Percentiles rank a stretch among this genome's conserved stretches.
Conservation (phyloP, 2,329 filamentous ascomycete genomes). For the Lachnellula occidentalis region DNA sequence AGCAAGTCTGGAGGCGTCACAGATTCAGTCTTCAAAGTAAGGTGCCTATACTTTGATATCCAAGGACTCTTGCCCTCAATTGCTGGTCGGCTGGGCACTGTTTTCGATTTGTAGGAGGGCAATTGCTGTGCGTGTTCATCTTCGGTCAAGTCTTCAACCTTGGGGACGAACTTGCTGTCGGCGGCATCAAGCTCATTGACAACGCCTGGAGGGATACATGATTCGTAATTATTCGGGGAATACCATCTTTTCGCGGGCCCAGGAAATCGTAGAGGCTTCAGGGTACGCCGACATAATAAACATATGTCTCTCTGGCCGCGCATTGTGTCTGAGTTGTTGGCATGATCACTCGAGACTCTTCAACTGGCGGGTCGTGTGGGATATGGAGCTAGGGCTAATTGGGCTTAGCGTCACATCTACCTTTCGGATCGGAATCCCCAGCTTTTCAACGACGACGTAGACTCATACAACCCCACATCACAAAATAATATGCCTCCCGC, state of each 20-base stretch:
- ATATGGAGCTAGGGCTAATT: no score
- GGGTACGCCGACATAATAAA: constrained; percentile 9
- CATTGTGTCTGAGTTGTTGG: constrained; percentile 2
- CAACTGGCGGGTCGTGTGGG: no score
- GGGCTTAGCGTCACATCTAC: no score
- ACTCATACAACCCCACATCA: constrained; percentile 1
- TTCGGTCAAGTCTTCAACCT: constrained; percentile 8
- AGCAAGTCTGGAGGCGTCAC: constrained; percentile 19
- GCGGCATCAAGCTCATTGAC: constrained; percentile 51
- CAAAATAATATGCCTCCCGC: constrained; percentile 36
- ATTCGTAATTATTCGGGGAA: constrained; percentile 6
- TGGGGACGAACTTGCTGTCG: constrained; percentile 39
- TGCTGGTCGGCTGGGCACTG: background rate
- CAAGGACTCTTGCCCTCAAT: background rate
- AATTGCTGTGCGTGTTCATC: constrained; percentile 1
- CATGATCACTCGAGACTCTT: background rate
- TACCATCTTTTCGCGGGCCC: constrained; percentile 10
- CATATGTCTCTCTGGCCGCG: constrained; percentile 5
- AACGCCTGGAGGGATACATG: constrained; percentile 35
- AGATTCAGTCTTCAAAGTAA: background rate
- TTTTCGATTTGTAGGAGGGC: background rate
- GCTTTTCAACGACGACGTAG: constrained; percentile 24
- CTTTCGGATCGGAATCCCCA: background rate
- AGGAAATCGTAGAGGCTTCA: background rate
- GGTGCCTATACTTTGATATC: background rate